Base-by-base conservation (phyloP, 495 filamentous ascomycete species). In the Durotheca rogersii region DNA sequence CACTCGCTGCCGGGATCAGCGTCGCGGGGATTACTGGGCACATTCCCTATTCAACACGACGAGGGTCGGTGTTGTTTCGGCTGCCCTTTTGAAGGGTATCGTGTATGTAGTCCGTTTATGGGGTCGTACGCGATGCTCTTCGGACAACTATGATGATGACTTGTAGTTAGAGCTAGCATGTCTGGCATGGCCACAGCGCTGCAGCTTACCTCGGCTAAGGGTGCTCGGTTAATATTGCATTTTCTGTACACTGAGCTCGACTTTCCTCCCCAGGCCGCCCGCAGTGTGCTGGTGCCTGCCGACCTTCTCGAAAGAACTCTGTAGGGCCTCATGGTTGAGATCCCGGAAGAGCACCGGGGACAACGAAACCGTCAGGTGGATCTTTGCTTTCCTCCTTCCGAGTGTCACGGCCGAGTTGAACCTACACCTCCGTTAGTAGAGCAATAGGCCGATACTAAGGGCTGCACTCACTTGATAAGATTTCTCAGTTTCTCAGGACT, bases 401-500 rank as follows among this genome's bases (percentile, higher is more conserved):
- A 38, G 46, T 40, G 64, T 56, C 4, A 60, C 15, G 11, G 38
- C 49, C 11, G 67, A 50, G 2, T 23, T 54, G 20, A 72, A 63
- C 20, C 72, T 75, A 37, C 31, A 31, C 1, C 11, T 6, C 27
- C 29, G 7, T 61, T 33, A 60, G 48, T 5, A 14, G 7, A 14
- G 14, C 30, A 33, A 27, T 31, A 29, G 32, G 4, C 2, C 15
- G n/a, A 11, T 9, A 7, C 31, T 20, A 29, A 5, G 20, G 30
- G 18, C 33, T 27, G n/a, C n/a, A 54, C 68, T 58, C 44, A 73
- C 71, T 49, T 69, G 20, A 76, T 36, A 7, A 34, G 47, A 5
- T 56, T 46, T 9, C 40, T 44, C 4, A 74, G 43, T 14, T 32
- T 42, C 1, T 51, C 44, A 16, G 31, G 27, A 6, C 30, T 55